phyloP scores from a whole-genome alignment of 179 eudicot genomes.

The Beta macrorhiza region DNA sequence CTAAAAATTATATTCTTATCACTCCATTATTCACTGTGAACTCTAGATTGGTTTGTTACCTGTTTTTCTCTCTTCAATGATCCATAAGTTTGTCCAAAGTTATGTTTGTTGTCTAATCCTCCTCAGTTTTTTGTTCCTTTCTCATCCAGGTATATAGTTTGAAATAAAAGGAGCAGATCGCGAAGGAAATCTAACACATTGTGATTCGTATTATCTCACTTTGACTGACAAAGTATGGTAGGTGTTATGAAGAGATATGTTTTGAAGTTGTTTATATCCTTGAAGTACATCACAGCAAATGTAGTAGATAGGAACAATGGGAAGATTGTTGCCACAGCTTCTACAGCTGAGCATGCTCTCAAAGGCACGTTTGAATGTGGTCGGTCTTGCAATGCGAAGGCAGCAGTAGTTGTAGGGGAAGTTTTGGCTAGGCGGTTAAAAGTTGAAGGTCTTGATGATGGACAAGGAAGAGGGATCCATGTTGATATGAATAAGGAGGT shows the following conservation, averaged over 20 bases:
- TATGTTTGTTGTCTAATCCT: background rate
- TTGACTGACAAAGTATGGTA: slow-evolving; percentile 32
- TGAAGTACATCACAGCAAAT: slow-evolving; percentile 70
- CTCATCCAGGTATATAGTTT: slow-evolving; percentile 7
- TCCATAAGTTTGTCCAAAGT: background rate
- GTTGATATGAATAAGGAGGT: slow-evolving; percentile 62
- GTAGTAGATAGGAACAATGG: slow-evolving; percentile 70
- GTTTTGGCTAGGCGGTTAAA: slow-evolving; percentile 73
- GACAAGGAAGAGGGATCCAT: slow-evolving; percentile 63
- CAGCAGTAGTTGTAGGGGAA: slow-evolving; percentile 67
- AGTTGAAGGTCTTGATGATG: slow-evolving; percentile 68
- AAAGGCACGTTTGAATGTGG: slow-evolving; percentile 63
- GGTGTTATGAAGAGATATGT: slow-evolving; percentile 60
- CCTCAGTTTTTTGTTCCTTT: slow-evolving; percentile 9
- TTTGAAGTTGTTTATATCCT: slow-evolving; percentile 58
- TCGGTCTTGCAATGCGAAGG: slow-evolving; percentile 72
- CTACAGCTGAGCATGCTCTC: slow-evolving; percentile 63
- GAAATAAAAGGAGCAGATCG: background rate
- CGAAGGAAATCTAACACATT: background rate
- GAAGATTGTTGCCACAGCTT: slow-evolving; percentile 58
- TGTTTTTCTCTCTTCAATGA: background rate
- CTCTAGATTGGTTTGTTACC: background rate
- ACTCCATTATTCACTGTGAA: background rate
- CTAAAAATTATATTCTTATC: background rate
- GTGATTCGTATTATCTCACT: slow-evolving; percentile 2